These are phyloP conservation scores for Yarrowia divulgata DNA, from an alignment of 805 yeast species.

Conservation along the genomic window DNA sequence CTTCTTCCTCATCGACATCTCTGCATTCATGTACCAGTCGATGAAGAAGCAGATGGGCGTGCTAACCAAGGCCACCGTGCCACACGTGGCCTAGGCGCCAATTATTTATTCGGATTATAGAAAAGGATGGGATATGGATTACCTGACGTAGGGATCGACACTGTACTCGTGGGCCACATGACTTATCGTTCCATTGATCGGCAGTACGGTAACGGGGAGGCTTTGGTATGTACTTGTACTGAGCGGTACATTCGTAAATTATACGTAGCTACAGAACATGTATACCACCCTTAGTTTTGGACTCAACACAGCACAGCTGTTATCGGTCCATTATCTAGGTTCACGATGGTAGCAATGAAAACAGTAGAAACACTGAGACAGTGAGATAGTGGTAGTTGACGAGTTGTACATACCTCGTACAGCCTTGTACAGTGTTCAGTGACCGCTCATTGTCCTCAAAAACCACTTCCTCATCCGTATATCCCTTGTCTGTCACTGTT, in stretches of 20 bases:
- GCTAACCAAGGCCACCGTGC: slow-evolving; percentile 34
- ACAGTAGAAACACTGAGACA: no score
- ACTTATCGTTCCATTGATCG: slow-evolving; percentile 18
- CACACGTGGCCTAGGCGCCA: slow-evolving; percentile 18
- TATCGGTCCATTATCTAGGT: slow-evolving; percentile 6
- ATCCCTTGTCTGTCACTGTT: no score
- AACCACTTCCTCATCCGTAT: no score
- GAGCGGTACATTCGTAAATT: no score
- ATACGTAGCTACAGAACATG: no score
- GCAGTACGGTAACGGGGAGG: slow-evolving; percentile 1
- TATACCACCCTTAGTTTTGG: no score
- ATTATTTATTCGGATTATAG: slow-evolving; percentile 17
- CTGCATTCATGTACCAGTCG: slow-evolving; percentile 39
- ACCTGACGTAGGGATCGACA: neutral
- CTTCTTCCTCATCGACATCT: slow-evolving; percentile 31
- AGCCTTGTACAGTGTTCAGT: no score
- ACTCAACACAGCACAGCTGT: neutral
- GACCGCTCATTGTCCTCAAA: no score
- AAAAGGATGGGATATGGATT: slow-evolving; percentile 6
- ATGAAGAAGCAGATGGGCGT: slow-evolving; percentile 35
- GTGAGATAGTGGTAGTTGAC: no score
- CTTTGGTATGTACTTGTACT: neutral
- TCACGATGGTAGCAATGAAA: neutral
- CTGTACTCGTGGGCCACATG: slow-evolving; percentile 17
- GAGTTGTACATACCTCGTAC: no score